Percentiles rank a stretch among this genome's conserved stretches.
These are phyloP conservation scores for Arachnopeziza araneosa DNA, from an alignment of 2,329 filamentous ascomycete genomes.

Conservation along the genomic window DNA sequence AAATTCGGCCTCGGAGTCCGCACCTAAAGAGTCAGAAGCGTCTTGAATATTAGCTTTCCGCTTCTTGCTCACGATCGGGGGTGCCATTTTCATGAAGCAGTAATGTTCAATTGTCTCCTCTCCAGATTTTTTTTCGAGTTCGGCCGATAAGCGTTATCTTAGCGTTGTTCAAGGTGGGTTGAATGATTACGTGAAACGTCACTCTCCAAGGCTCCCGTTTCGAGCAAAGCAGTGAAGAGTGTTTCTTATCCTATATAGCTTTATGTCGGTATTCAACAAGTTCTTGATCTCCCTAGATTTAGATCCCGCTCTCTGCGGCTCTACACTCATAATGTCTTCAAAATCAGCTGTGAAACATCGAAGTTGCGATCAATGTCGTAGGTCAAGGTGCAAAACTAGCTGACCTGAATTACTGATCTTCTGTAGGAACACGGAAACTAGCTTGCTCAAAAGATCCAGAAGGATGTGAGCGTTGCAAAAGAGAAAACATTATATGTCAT, in stretches of 20 bases:
- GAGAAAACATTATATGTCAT: conserved; percentile 51
- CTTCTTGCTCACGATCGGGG: conserved; percentile 38
- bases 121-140: background rate
- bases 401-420: conserved; percentile 19
- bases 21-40: conserved; percentile 41
- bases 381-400: conserved; percentile 27
- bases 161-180: conserved; percentile 5
- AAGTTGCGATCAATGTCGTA: conserved; percentile 64
- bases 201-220: background rate
- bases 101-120: background rate
- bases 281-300: conserved; percentile 16
- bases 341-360: conserved; percentile 43
- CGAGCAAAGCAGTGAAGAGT: background rate
- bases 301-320: conserved; percentile 13
- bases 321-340: conserved; percentile 12
- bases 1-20: conserved; percentile 57
- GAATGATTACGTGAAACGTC: background rate
- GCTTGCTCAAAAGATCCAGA: conserved; percentile 58
- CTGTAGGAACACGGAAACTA: conserved; percentile 54
- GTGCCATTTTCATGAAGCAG: conserved; percentile 21
- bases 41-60: conserved; percentile 58
- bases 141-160: conserved; percentile 16
- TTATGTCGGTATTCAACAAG: conserved; percentile 11
- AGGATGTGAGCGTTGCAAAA: conserved; percentile 53
- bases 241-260: background rate